These are phyloP conservation scores for Cercophora sp. DNA, from an alignment of 495 filamentous ascomycete genomes.

Conservation along the genomic window DNA sequence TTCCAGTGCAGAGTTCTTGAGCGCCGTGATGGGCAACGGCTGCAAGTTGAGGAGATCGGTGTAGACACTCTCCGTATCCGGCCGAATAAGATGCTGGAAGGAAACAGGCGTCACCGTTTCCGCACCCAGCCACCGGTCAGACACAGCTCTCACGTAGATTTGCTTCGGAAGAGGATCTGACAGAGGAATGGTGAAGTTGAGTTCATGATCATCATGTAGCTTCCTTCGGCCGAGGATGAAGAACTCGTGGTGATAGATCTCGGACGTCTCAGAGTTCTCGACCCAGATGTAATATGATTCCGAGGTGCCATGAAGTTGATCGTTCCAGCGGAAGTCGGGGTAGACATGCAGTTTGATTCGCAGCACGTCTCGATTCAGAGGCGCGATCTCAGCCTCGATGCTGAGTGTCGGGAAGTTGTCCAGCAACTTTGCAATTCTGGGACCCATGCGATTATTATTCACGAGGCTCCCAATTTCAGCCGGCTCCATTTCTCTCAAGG, in stretches of 20 bases:
- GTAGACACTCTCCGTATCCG: slow-evolving; percentile 95
- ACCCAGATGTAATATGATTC: slow-evolving; percentile 99
- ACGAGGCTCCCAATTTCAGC: slow-evolving; percentile 89
- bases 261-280: slow-evolving; percentile 94
- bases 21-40: slow-evolving; percentile 79
- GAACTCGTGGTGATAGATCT: slow-evolving; percentile 97
- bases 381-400: slow-evolving; percentile 90
- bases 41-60: slow-evolving; percentile 91
- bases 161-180: slow-evolving; percentile 89
- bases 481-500: slow-evolving; percentile 83
- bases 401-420: slow-evolving; percentile 89
- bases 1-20: slow-evolving; percentile 83
- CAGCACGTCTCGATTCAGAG: slow-evolving; percentile 89
- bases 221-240: slow-evolving; percentile 89
- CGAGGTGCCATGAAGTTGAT: slow-evolving; percentile 87
- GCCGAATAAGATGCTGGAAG: slow-evolving; percentile 95
- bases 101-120: slow-evolving; percentile 93
- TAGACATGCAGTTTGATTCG: slow-evolving; percentile 79
- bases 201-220: slow-evolving; percentile 87
- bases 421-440: slow-evolving; percentile 71
- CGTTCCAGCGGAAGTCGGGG: slow-evolving; percentile 93
- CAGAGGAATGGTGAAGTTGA: slow-evolving; percentile 95
- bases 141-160: slow-evolving; percentile 91
- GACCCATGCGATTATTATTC: slow-evolving; percentile 83
- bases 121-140: slow-evolving; percentile 95